These are phyloP conservation scores for Cordyceps militaris DNA, from an alignment of 2,329 filamentous ascomycete genomes.

Conservation along the genomic window DNA sequence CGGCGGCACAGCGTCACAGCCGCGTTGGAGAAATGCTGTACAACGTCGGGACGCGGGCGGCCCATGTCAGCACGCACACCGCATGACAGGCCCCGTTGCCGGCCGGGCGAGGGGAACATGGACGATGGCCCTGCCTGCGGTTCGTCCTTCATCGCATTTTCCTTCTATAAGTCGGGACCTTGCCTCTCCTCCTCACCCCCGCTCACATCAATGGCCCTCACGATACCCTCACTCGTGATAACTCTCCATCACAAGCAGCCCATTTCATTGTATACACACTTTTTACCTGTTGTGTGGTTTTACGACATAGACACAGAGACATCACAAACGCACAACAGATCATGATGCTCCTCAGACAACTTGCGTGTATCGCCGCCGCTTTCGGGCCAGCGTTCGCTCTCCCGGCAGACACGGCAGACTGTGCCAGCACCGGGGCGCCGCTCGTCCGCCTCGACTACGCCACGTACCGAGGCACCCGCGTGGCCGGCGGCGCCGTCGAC, in stretches of 20 bases:
- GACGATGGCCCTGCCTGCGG: neutral
- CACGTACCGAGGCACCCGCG: constrained; percentile 33
- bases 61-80: neutral
- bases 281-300: neutral
- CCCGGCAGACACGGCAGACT: neutral
- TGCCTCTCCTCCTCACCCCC: neutral
- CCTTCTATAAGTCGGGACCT: neutral
- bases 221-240: neutral
- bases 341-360: neutral
- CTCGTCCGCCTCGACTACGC: constrained; percentile 37
- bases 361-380: neutral
- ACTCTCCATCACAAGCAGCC: neutral
- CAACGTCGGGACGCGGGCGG: neutral
- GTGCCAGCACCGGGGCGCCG: neutral
- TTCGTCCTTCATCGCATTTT: neutral
- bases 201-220: neutral
- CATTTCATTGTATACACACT: too few relatives aligned
- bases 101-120: neutral
- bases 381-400: neutral
- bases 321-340: neutral
- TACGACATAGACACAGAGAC: neutral
- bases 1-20: neutral
- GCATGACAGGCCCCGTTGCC: neutral
- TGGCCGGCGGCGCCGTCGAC: constrained; percentile 31
- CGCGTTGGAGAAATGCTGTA: neutral